These are phyloP conservation scores for Pachysandra terminalis DNA, from an alignment of 164 flowering plant genomes.

Conservation along the genomic window DNA sequence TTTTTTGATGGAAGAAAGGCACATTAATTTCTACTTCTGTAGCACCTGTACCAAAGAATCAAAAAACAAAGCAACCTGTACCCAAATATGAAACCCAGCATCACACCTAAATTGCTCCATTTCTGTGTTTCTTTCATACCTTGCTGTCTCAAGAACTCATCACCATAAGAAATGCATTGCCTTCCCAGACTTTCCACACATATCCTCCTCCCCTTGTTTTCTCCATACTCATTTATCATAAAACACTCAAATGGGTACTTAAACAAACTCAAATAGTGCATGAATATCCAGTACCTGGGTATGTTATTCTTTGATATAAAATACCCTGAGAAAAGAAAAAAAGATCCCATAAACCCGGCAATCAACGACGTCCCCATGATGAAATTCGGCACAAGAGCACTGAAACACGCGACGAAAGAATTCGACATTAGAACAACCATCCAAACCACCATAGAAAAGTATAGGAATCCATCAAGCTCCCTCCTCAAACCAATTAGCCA, in stretches of 20 bases:
- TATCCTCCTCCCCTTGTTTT: conserved; percentile 41
- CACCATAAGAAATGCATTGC: conserved; percentile 51
- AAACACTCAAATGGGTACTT: conserved; percentile 96
- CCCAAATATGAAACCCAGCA: conserved; percentile 66
- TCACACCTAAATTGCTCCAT: conserved; percentile 77
- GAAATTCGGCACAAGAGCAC: conserved; percentile 89
- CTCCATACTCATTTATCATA: conserved; percentile 86
- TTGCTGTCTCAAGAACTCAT: conserved; percentile 57
- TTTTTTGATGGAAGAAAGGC: conserved; percentile 3
- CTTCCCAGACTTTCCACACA: conserved; percentile 41
- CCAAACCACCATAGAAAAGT: conserved; percentile 82
- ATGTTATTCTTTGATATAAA: conserved; percentile 64
- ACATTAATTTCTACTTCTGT: conserved; percentile 27
- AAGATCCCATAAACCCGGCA: conserved; percentile 83
- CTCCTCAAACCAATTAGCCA: conserved; percentile 76
- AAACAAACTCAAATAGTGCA: conserved; percentile 88
- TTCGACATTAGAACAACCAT: conserved; percentile 75
- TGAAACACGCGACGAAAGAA: conserved; percentile 85
- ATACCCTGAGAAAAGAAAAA: conserved; percentile 90
- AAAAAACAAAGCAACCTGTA: conserved; percentile 60
- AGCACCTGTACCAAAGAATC: conserved; percentile 48
- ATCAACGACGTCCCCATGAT: conserved; percentile 87
- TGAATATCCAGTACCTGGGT: conserved; percentile 86
- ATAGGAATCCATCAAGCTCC: conserved; percentile 53
- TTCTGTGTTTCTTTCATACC: conserved; percentile 57